Conservation (phyloP, 305 asterid species). For the Fraxinus sp. region DNA sequence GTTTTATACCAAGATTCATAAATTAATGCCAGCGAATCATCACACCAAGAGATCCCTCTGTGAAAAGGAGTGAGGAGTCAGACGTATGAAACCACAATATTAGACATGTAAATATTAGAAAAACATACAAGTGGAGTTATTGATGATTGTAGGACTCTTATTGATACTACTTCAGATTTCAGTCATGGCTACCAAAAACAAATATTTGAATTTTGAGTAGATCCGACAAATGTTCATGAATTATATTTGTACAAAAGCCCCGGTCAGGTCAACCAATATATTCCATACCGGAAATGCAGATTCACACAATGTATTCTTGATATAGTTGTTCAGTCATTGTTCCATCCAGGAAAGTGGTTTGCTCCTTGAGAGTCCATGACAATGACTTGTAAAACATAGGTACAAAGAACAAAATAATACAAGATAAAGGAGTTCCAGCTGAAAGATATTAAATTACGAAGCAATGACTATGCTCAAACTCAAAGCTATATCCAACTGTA, state of each 20-base stretch:
- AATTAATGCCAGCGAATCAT: slow-evolving; percentile 85
- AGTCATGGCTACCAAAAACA: not conserved
- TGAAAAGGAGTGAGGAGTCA: slow-evolving; percentile 22
- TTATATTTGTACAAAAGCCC: not conserved
- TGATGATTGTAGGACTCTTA: not conserved
- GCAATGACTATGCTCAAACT: not conserved
- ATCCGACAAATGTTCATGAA: not conserved
- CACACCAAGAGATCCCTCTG: slow-evolving; percentile 96
- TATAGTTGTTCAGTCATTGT: not conserved
- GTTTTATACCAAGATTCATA: slow-evolving; percentile 97
- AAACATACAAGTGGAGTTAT: slow-evolving; percentile 4
- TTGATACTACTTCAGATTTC: not conserved
- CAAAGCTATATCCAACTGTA: not conserved
- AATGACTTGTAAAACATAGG: not conserved
- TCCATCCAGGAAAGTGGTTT: not conserved
- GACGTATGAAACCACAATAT: slow-evolving; percentile 1
- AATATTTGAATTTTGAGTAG: not conserved
- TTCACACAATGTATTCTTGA: slow-evolving; percentile 9
- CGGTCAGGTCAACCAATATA: not conserved
- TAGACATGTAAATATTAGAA: not conserved
- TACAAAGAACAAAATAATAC: not conserved
- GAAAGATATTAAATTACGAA: not conserved
- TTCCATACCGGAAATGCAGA: not conserved
- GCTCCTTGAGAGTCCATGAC: not conserved
- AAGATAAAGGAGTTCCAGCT: not conserved